phyloP scores from a whole-genome alignment of 768 basidiomycete genomes.

The Podaxis sp. region DNA sequence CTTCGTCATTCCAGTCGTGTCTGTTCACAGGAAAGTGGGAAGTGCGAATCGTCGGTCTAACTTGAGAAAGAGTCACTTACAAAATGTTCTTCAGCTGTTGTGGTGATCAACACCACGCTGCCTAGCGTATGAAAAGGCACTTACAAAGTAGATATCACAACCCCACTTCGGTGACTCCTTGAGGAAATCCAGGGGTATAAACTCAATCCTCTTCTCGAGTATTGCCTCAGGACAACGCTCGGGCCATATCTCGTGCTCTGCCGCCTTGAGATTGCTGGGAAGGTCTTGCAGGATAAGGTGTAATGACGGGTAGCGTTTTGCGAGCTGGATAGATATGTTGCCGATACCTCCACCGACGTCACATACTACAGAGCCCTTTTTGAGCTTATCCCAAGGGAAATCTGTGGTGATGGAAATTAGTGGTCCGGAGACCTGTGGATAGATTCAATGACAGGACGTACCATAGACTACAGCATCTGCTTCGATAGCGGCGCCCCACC shows the following conservation, averaged over 20 bases:
- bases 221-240: conserved; percentile 35
- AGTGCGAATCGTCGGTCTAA: background rate
- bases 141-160: conserved; percentile 39
- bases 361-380: conserved; percentile 27
- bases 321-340: conserved; percentile 28
- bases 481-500: conserved; percentile 27
- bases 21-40: conserved; percentile 16
- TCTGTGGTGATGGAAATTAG: conserved; percentile 18
- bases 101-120: background rate
- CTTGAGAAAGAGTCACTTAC: conserved; percentile 16
- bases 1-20: conserved; percentile 35
- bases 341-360: conserved; percentile 43
- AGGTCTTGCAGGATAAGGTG: conserved; percentile 36
- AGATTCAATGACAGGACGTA: conserved; percentile 3
- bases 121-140: conserved; percentile 10
- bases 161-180: conserved; percentile 28
- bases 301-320: conserved; percentile 30
- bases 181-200: conserved; percentile 36
- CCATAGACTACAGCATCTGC: conserved; percentile 26
- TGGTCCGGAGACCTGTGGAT: background rate
- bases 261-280: conserved; percentile 28
- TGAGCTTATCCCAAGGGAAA: conserved; percentile 31
- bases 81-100: conserved; percentile 28
- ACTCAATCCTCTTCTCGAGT: conserved; percentile 29
- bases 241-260: conserved; percentile 32